Base-by-base conservation (phyloP, 495 filamentous ascomycete genomes). In the Echria macrotheca region DNA sequence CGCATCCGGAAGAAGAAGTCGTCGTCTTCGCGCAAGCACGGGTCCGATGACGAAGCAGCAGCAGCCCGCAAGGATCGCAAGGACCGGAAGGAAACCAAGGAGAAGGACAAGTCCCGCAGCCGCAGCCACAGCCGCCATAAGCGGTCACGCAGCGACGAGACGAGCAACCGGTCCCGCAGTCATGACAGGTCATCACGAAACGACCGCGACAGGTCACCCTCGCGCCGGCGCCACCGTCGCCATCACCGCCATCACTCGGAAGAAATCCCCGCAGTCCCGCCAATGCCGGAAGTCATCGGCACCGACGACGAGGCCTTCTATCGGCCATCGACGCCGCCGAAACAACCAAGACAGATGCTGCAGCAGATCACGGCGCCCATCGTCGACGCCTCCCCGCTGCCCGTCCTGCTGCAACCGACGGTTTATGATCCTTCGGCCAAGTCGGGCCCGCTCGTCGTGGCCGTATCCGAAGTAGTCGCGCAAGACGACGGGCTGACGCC, bases 281-380 rank as follows among this genome's bases (percentile, higher is more conserved):
- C 54, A 24, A 57, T 61, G 44, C 62, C 66, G 35, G 68, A 69
- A 29, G 70, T 72, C 41, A 62, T 66, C 18, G 66, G 66, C 54
- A 66, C 63, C 6, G 56, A 68, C n/a, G 60, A 66, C 40, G 69
- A 72, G 43, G 59, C 61, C 26, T 60, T 66, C 38, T 61, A 58
- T 58, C 64, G 63, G 4, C 67, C 68, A 3, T 47, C 44, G 24
- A 71, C 68, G 11, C 69, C 69, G 7, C 54, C 44, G 23, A 29
- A 17, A 9, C 38, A 37, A 6, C 36, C 31, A 5, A n/a, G 26
- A 9, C 39, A 58, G 35, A 50, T 55, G 26, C n/a, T n/a, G n/a
- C n/a, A n/a, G n/a, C 50, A 58, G 33, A 76, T 78, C 58, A 74
- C 72, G 1, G 62, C 66, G 5, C 76, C 76, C 7, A 72, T 78